Evolutionary conservation across 2,329 filamentous ascomycete genomes (phyloP).

Genomic region (Aspergillus sp.): DNA sequence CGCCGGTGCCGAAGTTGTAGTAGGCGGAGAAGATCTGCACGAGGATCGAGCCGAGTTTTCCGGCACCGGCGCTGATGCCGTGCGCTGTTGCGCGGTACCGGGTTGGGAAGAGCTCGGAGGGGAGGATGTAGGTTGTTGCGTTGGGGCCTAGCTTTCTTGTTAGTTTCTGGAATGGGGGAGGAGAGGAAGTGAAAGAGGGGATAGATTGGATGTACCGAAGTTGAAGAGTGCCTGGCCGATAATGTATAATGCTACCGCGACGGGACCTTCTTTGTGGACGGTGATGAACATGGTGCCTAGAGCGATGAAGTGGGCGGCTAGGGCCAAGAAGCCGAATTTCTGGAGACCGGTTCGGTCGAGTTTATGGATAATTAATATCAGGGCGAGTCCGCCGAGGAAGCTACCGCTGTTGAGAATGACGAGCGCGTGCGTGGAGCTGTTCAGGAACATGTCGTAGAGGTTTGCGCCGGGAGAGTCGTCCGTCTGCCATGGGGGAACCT

Average conservation of each 20-base stretch:
- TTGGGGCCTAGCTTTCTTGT: constrained; percentile 33
- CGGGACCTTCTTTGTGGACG: constrained; percentile 34
- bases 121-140: constrained; percentile 48
- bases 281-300: constrained; percentile 45
- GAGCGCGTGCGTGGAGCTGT: constrained; percentile 39
- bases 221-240: constrained; percentile 50
- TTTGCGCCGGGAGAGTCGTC: constrained; percentile 41
- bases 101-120: constrained; percentile 58
- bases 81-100: constrained; percentile 55
- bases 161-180: constrained; percentile 4
- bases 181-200: not conserved
- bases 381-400: constrained; percentile 41
- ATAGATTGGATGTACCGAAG: constrained; percentile 35
- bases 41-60: constrained; percentile 53
- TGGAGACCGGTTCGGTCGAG: constrained; percentile 45
- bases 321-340: constrained; percentile 45
- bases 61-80: constrained; percentile 54
- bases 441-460: constrained; percentile 40
- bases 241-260: constrained; percentile 44
- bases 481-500: constrained; percentile 38
- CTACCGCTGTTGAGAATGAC: constrained; percentile 44
- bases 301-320: constrained; percentile 45
- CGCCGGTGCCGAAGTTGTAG: constrained; percentile 38
- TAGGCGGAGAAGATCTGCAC: constrained; percentile 43
- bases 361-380: constrained; percentile 41